phyloP scores from a whole-genome alignment of 2,329 filamentous ascomycete species.

The Neonectria ditissima region DNA sequence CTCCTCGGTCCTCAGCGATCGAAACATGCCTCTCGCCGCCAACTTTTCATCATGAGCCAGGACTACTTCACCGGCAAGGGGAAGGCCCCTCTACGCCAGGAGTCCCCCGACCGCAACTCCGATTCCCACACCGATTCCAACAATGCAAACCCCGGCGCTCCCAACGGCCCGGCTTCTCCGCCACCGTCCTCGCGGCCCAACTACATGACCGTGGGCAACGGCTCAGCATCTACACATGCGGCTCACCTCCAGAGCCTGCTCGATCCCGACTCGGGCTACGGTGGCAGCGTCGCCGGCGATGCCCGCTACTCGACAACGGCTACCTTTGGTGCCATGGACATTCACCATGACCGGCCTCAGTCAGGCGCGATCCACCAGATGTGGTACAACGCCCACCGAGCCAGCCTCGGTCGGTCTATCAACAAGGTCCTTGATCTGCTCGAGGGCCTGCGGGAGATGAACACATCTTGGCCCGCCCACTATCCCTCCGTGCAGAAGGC shows the following conservation, averaged over 20 bases:
- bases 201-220: constrained; percentile 91
- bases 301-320: constrained; percentile 62
- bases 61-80: constrained; percentile 68
- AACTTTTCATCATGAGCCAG: constrained; percentile 66
- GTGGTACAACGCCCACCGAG: constrained; percentile 93
- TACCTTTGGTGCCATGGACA: constrained; percentile 55
- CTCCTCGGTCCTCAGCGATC: constrained; percentile 26
- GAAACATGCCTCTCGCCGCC: constrained; percentile 51
- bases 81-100: constrained; percentile 56
- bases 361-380: constrained; percentile 91
- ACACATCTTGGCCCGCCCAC: constrained; percentile 91
- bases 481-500: constrained; percentile 86
- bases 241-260: constrained; percentile 83
- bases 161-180: constrained; percentile 44
- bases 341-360: constrained; percentile 62
- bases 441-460: constrained; percentile 87
- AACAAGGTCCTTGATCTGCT: constrained; percentile 86
- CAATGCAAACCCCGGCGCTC: constrained; percentile 32
- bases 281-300: constrained; percentile 79
- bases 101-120: constrained; percentile 40
- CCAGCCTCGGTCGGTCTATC: constrained; percentile 87
- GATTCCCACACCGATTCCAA: constrained; percentile 40
- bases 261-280: constrained; percentile 92
- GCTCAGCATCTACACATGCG: constrained; percentile 84
- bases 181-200: constrained; percentile 60